Evolutionary conservation across 2,329 filamentous ascomycete species (phyloP).

Genomic region (Zymoseptoria passerinii): DNA sequence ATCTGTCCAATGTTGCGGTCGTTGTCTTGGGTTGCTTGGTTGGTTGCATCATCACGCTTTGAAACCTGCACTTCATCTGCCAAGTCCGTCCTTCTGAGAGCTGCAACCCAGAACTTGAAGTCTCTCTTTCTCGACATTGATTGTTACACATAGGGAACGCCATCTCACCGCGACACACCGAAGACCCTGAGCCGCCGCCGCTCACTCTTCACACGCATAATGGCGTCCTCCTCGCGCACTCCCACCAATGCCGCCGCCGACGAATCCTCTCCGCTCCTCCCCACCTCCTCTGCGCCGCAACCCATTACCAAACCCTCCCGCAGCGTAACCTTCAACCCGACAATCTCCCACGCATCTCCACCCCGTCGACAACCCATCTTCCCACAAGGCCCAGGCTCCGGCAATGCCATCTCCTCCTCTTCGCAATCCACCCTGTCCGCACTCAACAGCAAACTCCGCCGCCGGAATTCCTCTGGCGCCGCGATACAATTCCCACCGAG

Average conservation of each 20-base stretch:
- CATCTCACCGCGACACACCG: neutral
- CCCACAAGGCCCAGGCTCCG: conserved; percentile 25
- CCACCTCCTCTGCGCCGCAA: conserved; percentile 13
- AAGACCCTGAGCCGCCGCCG: neutral
- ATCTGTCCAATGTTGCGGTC: neutral
- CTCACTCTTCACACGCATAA: conserved; percentile 1
- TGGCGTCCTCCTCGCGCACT: conserved; percentile 8
- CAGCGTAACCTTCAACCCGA: conserved; percentile 69
- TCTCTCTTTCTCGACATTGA: neutral
- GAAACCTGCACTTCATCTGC: neutral
- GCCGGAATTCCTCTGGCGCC: conserved; percentile 74
- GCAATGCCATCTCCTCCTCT: conserved; percentile 31
- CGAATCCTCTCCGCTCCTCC: conserved; percentile 19
- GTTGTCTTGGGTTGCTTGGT: neutral
- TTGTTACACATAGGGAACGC: neutral
- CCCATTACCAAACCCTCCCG: conserved; percentile 40
- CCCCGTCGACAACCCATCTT: conserved; percentile 30
- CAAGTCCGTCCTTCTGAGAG: neutral
- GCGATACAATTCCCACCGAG: conserved; percentile 38
- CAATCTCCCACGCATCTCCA: conserved; percentile 41
- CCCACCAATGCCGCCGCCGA: neutral
- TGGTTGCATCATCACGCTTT: neutral
- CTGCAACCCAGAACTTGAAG: neutral
- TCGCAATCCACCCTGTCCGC: conserved; percentile 58
- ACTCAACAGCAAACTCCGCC: conserved; percentile 77